Evolutionary conservation across 805 yeast genomes (phyloP), one percentile per base, ranked within the genome.

Genomic region (Lachancea dasiensis): DNA sequence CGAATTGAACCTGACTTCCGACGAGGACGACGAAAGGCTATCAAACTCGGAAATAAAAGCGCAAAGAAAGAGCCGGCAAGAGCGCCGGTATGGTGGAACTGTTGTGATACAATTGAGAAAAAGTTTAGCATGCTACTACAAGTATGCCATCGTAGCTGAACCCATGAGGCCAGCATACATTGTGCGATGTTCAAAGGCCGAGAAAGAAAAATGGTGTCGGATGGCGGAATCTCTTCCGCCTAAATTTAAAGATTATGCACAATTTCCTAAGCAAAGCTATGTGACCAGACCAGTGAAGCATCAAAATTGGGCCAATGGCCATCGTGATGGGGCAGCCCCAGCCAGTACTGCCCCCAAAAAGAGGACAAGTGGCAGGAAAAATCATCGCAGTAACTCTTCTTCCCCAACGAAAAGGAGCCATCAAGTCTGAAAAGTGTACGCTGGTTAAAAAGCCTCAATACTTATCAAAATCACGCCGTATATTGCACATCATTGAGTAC

Each of bases 11-110:
- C 54, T 58, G 36, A 54, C 61, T 1, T 50, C 61, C 3, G 62
- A 58, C 36, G 61, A 56, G 34, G 62, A 56, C 15, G 61, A 56
- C 36, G 49, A 50, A 11, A 31, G 34, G n/a, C 44, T 51, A 38
- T 33, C 37, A 7, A 38, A 39, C 3, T 46, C 46, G 14, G 44
- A 49, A 20, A 50, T 56, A 6, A 42, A 46, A 34, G 16, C 33
- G 2, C 44, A 45, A 28, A 38, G 63, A 38, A 36, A 38, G 15
- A 19, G 25, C 25, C 13, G 19, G 25, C 19, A 20, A 30, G 33
- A 30, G 11, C 17, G 20, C 14, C 19, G 44, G 21, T 47, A 46
- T 34, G 54, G 58, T 16, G 55, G 60, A 10, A 33, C 56, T 1
- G 41, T 56, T n/a, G 40, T 54, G 9, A 42, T 58, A 6, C 56